Percentiles rank a stretch among this genome's conserved stretches.
Evolutionary conservation across 1,284 basidiomycete species (phyloP).

Genomic region (Nidula niveotomentosa): DNA sequence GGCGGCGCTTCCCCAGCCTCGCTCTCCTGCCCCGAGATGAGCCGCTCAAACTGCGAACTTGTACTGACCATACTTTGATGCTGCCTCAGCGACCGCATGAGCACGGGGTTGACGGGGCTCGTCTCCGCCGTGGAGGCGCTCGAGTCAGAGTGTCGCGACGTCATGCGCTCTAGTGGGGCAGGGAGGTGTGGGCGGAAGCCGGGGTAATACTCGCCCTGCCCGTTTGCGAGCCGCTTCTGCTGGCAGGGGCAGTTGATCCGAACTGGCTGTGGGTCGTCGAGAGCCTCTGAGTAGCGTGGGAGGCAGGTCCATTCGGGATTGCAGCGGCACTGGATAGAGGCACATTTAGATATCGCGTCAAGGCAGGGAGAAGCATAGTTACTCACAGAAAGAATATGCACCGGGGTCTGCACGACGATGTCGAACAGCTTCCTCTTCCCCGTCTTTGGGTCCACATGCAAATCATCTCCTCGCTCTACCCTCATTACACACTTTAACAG

Average conservation of each 20-base stretch:
- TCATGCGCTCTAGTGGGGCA: slow-evolving; percentile 22
- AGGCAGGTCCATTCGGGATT: slow-evolving; percentile 77
- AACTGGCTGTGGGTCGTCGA: slow-evolving; percentile 30
- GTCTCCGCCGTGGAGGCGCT: slow-evolving; percentile 30
- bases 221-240: slow-evolving; percentile 7
- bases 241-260: slow-evolving; percentile 45
- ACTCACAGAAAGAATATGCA: slow-evolving; percentile 79
- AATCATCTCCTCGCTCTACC: slow-evolving; percentile 80
- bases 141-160: slow-evolving; percentile 32
- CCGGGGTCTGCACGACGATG: slow-evolving; percentile 85
- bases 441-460: slow-evolving; percentile 61
- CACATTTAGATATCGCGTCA: background rate
- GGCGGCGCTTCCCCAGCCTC: slow-evolving; percentile 47
- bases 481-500: slow-evolving; percentile 82
- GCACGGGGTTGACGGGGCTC: slow-evolving; percentile 22
- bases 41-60: slow-evolving; percentile 50
- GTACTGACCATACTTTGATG: slow-evolving; percentile 22
- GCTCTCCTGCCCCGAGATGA: slow-evolving; percentile 46
- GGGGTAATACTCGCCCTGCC: slow-evolving; percentile 6
- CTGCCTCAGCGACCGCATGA: slow-evolving; percentile 25
- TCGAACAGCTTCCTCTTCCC: slow-evolving; percentile 84
- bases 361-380: background rate
- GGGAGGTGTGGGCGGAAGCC: slow-evolving; percentile 6
- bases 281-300: slow-evolving; percentile 61
- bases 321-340: slow-evolving; percentile 64